Base-by-base conservation (phyloP, 2,329 filamentous ascomycete genomes). In the Cercospora sesami region DNA sequence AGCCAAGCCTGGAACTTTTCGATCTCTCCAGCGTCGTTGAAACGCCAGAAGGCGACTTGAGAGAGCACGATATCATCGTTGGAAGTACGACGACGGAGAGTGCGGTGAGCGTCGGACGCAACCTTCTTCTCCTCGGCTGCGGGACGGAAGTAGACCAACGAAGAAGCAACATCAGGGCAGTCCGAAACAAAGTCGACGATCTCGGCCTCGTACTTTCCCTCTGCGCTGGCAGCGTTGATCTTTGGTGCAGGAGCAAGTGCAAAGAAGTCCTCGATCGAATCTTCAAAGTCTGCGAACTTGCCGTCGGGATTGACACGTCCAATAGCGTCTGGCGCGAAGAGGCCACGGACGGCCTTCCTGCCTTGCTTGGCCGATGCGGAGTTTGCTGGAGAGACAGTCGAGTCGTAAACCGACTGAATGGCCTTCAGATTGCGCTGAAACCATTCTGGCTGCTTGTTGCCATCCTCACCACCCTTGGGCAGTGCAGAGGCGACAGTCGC, bases 241-340 rank as follows among this genome's bases (percentile, higher is more conserved):
- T 69, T 60, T 8, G 75, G 76, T 8, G 78, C 60, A 0, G 80
- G 79, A 2, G 81, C 76, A 6, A 83, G 74, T 6, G 79, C 80
- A 66, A 82, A 83, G 71, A 83, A 83, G 71, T 82, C 82, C 73
- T 82, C 81, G 63, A 81, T 80, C 23, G 78, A 80, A 58, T 82
- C 78, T 45, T 80, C 75, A 63, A 82, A 82, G 10, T 78, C 78
- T 14, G 73, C 75, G 70, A 83, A 83, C 55, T 81, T 79, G 67
- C 81, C 81, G 10, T 82, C 73, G 2, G 81, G 81, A 8, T 78
- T 76, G 64, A 83, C 78, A 2, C 81, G 75, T 16, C 81, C 81
- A 7, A 73, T 76, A 7, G 80, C 80, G 16, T 81, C 71, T 6
- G 75, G 64, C 66, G 72, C 74, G 72, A 83, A 82, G 53, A 83